Evolutionary conservation across 1,284 basidiomycete species (phyloP), one percentile per base, ranked within the genome.

Genomic region (Ceratobasidium sp.): DNA sequence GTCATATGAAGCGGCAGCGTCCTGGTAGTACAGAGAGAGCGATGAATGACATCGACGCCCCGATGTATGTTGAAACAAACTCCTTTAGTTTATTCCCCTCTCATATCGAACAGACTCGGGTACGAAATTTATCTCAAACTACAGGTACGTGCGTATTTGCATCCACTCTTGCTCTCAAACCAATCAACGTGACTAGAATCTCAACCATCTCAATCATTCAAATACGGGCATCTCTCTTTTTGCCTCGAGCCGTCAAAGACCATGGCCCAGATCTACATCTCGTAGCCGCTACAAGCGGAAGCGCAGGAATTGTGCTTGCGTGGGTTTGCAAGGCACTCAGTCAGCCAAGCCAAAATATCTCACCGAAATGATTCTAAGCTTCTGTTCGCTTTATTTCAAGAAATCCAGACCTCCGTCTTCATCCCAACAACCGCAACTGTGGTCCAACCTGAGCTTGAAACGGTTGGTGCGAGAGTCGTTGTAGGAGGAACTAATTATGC

Each of bases 141-240:
- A 17, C 35, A 56, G 47, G 47, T 50, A 27, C 29, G 22, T n/a
- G 47, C 47, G n/a, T 27, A 62, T 6, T 29, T 45, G 42, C 38
- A n/a, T 54, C n/a, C 32, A 29, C 22, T 53, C 34, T 22, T 69
- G n/a, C 8, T 17, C 22, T n/a, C 52, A 58, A 25, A 22, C 31
- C 50, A 68, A 29, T 20, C 47, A 50, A 17, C n/a, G 43, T 7
- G 17, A 29, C 45, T 73, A 91, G 90, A 89, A 84, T 72, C 79
- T 91, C 90, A 92, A 69, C 87, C 86, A 0, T 84, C 85, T 0
- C 83, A 88, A 72, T 91, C 89, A 5, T 92, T 90, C 84, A 91
- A 92, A 76, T 87, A 84, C 72, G 83, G 90, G 27, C 91, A 42
- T 87, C 87, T 22, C 80, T 83, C 71, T 88, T 88, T 73, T 80